Evolutionary conservation across 2,329 filamentous ascomycete genomes (phyloP).

Genomic region (Talaromyces sp.): DNA sequence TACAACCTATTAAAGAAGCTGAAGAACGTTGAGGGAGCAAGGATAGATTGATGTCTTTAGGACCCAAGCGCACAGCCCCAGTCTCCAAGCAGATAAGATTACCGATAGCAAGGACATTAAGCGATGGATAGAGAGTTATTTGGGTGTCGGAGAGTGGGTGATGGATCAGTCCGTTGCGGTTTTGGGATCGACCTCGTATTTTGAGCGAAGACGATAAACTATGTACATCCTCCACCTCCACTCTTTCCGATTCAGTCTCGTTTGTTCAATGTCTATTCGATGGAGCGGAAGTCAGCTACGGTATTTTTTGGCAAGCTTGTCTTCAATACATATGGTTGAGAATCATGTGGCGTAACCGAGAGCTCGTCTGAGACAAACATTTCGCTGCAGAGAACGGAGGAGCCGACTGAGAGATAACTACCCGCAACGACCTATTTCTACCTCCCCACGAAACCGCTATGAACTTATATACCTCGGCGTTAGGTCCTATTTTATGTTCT

Average conservation of each 20-base stretch:
- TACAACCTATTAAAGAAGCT: too few species aligned
- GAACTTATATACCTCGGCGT: conserved; percentile 12
- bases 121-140: conserved; percentile 88
- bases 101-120: conserved; percentile 78
- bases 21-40: conserved; percentile 1
- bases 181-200: conserved; percentile 81
- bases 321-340: too few species aligned
- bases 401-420: too few species aligned
- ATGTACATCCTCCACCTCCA: not conserved
- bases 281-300: too few species aligned
- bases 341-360: too few species aligned
- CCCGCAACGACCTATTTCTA: not conserved
- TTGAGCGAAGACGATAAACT: conserved; percentile 77
- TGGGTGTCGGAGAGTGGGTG: conserved; percentile 92
- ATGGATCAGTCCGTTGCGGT: conserved; percentile 97
- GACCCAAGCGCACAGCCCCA: conserved; percentile 48
- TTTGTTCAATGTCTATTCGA: not conserved
- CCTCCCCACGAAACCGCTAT: conserved; percentile 1
- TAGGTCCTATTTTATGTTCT: not conserved
- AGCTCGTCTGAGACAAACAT: not conserved
- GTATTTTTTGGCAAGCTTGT: too few species aligned
- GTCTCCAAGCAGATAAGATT: conserved; percentile 82
- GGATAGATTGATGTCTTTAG: conserved; percentile 16
- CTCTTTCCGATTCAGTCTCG: not conserved
- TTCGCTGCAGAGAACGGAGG: not conserved